Evolutionary conservation across 176 grass and related monocot species (phyloP), one percentile per base, ranked within the genome.

Genomic region (Aegilops tauschii): DNA sequence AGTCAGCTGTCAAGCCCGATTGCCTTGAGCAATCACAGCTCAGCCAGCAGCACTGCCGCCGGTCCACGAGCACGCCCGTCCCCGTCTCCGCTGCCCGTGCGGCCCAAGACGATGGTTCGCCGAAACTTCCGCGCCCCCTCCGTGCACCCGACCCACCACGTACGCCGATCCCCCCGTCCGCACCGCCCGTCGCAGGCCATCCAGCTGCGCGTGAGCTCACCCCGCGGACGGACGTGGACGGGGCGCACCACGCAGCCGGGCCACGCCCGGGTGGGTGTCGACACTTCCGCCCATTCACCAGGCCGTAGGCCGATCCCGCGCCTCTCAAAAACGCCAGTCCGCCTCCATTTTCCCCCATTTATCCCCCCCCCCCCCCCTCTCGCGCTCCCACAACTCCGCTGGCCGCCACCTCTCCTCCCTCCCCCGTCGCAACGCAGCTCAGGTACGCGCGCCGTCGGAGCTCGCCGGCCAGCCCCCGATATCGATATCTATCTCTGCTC

Each of bases 311-410:
- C 14, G 35, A 82, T 20, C 73, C 68, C 72, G 52, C 75, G 45
- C 86, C 92, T 81, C 83, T 80, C 77, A 72, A 63, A 83, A 69
- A 45, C 45, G 47, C 58, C 37, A 76, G 54, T 78, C 80, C 90
- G 76, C 83, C 47, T 32, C 63, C 78, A 8, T 13, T 12, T 61
- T 13, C 37, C 49, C 80, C 77, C 68, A 17, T 52, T 52, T 52
- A 52, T 79, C 81, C 68, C 77, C 83, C 45, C 76, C 76, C 31
- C 77, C 31, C 10, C 3, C 54, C 61, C 78, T 12, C 4, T 54
- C 47, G 73, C 36, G 3, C 44, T 3, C 10, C 9, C 71, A 11
- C 21, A 23, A 3, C 23, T 83, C 68, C 32, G 3, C 35, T 74
- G 42, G 5, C 32, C 9, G 6, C 18, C 54, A 20, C 18, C 54